Evolutionary conservation across 2,329 filamentous ascomycete genomes (phyloP).

Genomic region (Phaeosphaeria sp.): DNA sequence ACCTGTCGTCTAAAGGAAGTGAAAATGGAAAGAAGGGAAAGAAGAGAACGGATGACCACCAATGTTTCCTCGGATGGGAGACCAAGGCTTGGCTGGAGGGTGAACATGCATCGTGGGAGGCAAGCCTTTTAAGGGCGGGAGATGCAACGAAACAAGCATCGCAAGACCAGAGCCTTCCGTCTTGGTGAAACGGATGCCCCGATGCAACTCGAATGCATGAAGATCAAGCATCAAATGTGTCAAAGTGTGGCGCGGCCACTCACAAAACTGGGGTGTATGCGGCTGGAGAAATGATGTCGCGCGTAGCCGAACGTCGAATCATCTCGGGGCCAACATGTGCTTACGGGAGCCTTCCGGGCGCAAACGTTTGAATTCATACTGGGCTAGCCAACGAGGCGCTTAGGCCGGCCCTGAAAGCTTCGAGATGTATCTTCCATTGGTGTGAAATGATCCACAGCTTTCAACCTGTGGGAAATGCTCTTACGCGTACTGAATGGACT

Average conservation of each 20-base stretch:
- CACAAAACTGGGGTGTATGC: conserved; percentile 21
- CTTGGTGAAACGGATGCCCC: conserved; percentile 24
- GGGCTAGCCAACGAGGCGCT: not conserved
- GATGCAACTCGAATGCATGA: conserved; percentile 25
- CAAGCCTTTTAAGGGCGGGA: conserved; percentile 36
- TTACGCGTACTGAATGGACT: conserved; percentile 43
- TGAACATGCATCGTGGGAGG: conserved; percentile 33
- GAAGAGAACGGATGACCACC: not conserved
- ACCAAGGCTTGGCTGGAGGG: conserved; percentile 40
- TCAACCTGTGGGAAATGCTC: conserved; percentile 10
- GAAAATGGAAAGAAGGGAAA: conserved; percentile 16
- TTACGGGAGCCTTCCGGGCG: conserved; percentile 4
- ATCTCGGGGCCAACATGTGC: conserved; percentile 15
- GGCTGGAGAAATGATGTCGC: conserved; percentile 26
- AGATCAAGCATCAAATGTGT: conserved; percentile 21
- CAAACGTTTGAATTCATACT: conserved; percentile 11
- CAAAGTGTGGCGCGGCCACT: conserved; percentile 22
- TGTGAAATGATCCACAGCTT: not conserved
- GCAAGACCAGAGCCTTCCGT: conserved; percentile 21
- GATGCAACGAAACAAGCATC: conserved; percentile 17
- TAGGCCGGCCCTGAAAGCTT: conserved; percentile 16
- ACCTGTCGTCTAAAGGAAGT: conserved; percentile 19
- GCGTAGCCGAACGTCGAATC: conserved; percentile 21
- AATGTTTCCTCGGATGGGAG: conserved; percentile 21
- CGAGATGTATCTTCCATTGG: conserved; percentile 12